A percentile compares a stretch with the other conserved stretches of the same genome.
phyloP scores from a whole-genome alignment of 2,329 filamentous ascomycete species.

The Colletotrichum viniferum region DNA sequence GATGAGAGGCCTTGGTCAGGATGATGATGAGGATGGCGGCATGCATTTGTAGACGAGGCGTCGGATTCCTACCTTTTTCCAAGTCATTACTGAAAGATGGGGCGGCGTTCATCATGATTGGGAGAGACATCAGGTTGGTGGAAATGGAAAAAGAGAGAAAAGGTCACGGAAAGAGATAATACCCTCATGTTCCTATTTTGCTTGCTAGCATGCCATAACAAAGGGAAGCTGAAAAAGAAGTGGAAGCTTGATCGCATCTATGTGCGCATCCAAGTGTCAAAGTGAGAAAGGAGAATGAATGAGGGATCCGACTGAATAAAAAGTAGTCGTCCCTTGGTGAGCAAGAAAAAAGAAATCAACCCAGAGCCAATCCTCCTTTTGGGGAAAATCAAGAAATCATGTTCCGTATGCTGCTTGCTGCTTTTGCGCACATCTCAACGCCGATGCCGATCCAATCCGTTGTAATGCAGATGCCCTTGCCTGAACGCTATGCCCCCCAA shows the following conservation, averaged over 20 bases:
- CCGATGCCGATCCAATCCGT: background rate
- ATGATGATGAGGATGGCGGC: constrained; percentile 53
- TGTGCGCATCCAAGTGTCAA: background rate
- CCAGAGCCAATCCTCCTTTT: background rate
- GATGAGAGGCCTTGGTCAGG: constrained; percentile 48
- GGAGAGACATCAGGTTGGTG: background rate
- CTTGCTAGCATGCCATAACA: constrained; percentile 20
- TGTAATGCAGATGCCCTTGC: constrained; percentile 12
- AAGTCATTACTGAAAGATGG: background rate
- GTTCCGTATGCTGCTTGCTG: constrained; percentile 3
- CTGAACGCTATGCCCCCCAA: constrained; percentile 18
- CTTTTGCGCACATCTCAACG: constrained; percentile 13
- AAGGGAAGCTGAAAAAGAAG: background rate
- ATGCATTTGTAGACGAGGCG: constrained; percentile 60
- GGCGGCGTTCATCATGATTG: background rate
- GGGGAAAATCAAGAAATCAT: background rate
- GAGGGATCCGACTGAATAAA: background rate
- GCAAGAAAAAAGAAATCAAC: background rate
- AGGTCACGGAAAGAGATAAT: constrained; percentile 3
- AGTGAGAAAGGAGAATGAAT: background rate
- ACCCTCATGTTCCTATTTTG: constrained; percentile 16
- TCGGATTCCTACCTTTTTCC: background rate
- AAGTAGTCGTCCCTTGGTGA: background rate
- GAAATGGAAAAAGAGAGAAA: background rate
- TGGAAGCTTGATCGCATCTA: background rate